A percentile compares a stretch with the other conserved stretches of the same genome.
phyloP scores from a whole-genome alignment of 73 alveolate genomes.

The Tetrahymena borealis region DNA sequence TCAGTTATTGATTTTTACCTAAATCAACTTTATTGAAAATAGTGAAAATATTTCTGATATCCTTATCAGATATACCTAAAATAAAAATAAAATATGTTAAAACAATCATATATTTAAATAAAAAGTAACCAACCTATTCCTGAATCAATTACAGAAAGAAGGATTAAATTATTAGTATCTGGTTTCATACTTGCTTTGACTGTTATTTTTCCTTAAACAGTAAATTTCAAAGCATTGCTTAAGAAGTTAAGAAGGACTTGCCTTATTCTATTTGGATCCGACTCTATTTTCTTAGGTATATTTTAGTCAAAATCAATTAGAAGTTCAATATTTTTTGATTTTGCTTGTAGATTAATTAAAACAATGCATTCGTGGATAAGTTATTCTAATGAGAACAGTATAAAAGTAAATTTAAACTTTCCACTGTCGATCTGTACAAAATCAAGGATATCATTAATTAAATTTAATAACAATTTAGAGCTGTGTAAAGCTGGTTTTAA shows the following conservation, averaged over 20 bases:
- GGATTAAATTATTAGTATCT: slow-evolving; percentile 15
- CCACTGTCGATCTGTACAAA: slow-evolving; percentile 27
- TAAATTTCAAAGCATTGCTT: slow-evolving; percentile 46
- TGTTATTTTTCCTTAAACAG: slow-evolving; percentile 26
- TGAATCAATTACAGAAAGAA: slow-evolving; percentile 55
- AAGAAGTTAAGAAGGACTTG: slow-evolving; percentile 39
- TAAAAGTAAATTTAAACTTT: slow-evolving; percentile 22
- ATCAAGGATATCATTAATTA: slow-evolving; percentile 35
- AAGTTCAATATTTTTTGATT: slow-evolving; percentile 7
- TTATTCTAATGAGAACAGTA: background rate
- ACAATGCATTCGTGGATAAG: slow-evolving; percentile 25
- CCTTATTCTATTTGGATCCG: slow-evolving; percentile 40
- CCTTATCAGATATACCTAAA: slow-evolving; percentile 13
- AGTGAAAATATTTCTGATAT: slow-evolving; percentile 47
- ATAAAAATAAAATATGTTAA: slow-evolving; percentile 33
- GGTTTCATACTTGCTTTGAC: background rate
- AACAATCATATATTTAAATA: slow-evolving; percentile 30
- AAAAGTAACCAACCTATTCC: slow-evolving; percentile 13
- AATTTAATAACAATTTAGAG: slow-evolving; percentile 17
- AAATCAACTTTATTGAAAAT: slow-evolving; percentile 23
- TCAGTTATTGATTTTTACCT: slow-evolving; percentile 17
- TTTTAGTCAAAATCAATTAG: background rate
- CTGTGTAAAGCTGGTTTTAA: slow-evolving; percentile 13
- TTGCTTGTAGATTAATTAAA: slow-evolving; percentile 23
- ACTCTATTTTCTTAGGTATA: slow-evolving; percentile 3